These are phyloP conservation scores for Carex kokanica DNA, from an alignment of 176 grass and related monocot species.

Conservation along the genomic window DNA sequence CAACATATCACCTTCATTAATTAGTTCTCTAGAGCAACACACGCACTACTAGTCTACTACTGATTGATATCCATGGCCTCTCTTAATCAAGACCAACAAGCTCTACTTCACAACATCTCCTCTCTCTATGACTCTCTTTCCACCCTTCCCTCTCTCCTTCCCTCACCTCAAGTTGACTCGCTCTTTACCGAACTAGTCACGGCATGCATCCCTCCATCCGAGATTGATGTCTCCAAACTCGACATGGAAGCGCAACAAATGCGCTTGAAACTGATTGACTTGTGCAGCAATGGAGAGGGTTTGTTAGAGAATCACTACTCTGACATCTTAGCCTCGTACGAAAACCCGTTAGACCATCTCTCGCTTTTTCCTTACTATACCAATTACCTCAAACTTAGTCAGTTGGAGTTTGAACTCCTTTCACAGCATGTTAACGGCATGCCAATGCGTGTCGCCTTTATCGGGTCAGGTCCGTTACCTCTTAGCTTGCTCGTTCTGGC, in stretches of 20 bases:
- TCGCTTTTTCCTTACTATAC: slow-evolving; percentile 62
- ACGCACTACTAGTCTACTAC: too few species aligned
- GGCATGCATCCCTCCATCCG: slow-evolving; percentile 58
- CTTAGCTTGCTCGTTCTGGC: slow-evolving; percentile 30
- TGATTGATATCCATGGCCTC: slow-evolving; percentile 29
- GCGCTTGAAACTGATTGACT: slow-evolving; percentile 46
- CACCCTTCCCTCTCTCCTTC: slow-evolving; percentile 53
- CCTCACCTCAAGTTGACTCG: slow-evolving; percentile 55
- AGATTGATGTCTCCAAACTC: slow-evolving; percentile 54
- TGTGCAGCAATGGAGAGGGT: slow-evolving; percentile 64
- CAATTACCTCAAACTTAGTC: slow-evolving; percentile 77
- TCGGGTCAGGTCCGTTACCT: slow-evolving; percentile 25
- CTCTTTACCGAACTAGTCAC: slow-evolving; percentile 74
- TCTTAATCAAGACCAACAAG: slow-evolving; percentile 33
- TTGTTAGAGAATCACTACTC: slow-evolving; percentile 79
- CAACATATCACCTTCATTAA: neutral
- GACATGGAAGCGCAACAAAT: slow-evolving; percentile 47
- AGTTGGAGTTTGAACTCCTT: slow-evolving; percentile 61
- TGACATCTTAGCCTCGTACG: slow-evolving; percentile 55
- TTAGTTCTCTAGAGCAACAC: neutral
- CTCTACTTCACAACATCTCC: slow-evolving; percentile 55
- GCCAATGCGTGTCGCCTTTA: slow-evolving; percentile 15
- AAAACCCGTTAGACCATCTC: slow-evolving; percentile 67
- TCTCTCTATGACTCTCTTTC: slow-evolving; percentile 36
- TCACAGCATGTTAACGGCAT: slow-evolving; percentile 29